These are phyloP conservation scores for Globisporangium orthogonon DNA, from an alignment of 352 stramenopile genomes.

Conservation along the genomic window DNA sequence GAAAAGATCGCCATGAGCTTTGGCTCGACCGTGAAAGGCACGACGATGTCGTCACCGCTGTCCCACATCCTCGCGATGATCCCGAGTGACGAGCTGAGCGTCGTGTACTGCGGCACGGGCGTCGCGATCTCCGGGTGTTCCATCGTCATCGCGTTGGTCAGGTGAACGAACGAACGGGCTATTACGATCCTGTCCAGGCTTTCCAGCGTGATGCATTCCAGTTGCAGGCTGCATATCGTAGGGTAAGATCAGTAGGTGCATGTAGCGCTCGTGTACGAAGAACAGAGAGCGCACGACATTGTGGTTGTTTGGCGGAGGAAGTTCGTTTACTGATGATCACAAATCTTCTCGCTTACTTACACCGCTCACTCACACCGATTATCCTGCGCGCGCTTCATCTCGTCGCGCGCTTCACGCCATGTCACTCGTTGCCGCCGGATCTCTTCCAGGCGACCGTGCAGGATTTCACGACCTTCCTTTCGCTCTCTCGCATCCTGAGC, in stretches of 20 bases:
- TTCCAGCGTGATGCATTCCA: background rate
- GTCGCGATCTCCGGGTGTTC: conserved; percentile 1
- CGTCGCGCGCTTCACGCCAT: background rate
- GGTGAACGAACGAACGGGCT: background rate
- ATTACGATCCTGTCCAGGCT: background rate
- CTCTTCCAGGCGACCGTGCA: background rate
- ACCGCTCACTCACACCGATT: background rate
- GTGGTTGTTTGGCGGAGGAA: background rate
- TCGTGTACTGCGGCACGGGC: conserved; percentile 6
- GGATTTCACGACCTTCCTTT: background rate
- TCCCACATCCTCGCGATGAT: background rate
- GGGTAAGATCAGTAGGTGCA: too few relatives aligned
- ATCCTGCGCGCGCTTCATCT: background rate
- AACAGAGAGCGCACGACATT: background rate
- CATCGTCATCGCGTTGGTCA: conserved; percentile 25
- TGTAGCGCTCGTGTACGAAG: too few relatives aligned
- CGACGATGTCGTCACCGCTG: conserved; percentile 1
- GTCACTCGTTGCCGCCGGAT: background rate
- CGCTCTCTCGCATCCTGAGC: background rate
- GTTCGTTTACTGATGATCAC: too few relatives aligned
- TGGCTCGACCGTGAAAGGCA: background rate
- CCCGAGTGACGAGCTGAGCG: conserved; percentile 2
- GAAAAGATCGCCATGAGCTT: background rate
- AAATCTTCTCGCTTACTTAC: background rate
- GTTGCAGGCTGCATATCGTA: too few relatives aligned